A percentile compares a stretch with the other conserved stretches of the same genome.
Conservation (phyloP, 108 stramenopile species). For the Cyclotella baltica region DNA sequence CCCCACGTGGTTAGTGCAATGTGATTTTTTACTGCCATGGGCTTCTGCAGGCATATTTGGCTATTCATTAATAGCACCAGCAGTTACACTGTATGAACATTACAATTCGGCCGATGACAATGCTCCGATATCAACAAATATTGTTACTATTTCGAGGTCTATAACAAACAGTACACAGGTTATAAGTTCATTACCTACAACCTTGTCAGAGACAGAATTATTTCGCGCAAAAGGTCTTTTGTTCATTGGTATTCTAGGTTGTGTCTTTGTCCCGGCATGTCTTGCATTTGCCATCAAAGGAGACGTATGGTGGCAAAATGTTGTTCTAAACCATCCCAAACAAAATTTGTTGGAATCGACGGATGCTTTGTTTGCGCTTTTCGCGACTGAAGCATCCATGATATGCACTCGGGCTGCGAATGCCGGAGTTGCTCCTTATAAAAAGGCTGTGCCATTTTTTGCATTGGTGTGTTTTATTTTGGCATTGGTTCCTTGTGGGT, state of each 20-base stretch:
- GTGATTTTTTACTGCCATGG: slow-evolving; percentile 26
- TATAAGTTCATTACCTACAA: too few relatives aligned
- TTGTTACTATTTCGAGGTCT: not conserved
- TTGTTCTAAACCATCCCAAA: slow-evolving; percentile 21
- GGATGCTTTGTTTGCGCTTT: slow-evolving; percentile 45
- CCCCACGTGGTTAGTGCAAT: slow-evolving; percentile 24
- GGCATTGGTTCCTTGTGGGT: slow-evolving; percentile 45
- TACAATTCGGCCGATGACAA: not conserved
- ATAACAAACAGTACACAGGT: not conserved
- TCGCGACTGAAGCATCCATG: slow-evolving; percentile 51
- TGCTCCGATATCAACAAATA: not conserved
- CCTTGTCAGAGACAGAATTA: slow-evolving; percentile 42
- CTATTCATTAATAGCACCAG: slow-evolving; percentile 26
- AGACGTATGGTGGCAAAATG: slow-evolving; percentile 47
- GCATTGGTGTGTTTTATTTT: slow-evolving; percentile 41
- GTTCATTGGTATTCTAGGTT: slow-evolving; percentile 46
- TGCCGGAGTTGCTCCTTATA: slow-evolving; percentile 39
- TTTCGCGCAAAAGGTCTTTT: slow-evolving; percentile 40
- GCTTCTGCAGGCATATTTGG: slow-evolving; percentile 27
- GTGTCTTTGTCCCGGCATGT: slow-evolving; percentile 45
- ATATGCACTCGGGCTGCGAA: slow-evolving; percentile 41
- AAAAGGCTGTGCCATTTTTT: slow-evolving; percentile 34
- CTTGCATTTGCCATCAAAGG: slow-evolving; percentile 33
- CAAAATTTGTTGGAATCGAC: slow-evolving; percentile 49
- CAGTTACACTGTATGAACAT: slow-evolving; percentile 23